Evolutionary conservation across 371 early-diverging fungal species (phyloP), one percentile per base, ranked within the genome.

Genomic region (Apophysomyces sp.): DNA sequence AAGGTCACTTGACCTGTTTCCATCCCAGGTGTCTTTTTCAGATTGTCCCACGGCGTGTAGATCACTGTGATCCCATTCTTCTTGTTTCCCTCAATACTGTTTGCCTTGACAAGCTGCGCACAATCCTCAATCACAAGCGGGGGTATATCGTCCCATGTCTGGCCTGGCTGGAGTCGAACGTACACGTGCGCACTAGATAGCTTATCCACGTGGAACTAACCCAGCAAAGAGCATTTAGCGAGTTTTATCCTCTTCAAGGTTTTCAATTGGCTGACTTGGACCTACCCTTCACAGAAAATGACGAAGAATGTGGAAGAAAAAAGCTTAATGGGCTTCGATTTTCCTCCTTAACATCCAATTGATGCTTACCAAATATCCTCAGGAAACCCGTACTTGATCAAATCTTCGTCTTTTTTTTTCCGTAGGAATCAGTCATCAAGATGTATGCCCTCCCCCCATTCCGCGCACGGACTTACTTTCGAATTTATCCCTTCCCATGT

Each of bases 401-500:
- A 80, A 21, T 97, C 96, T 60, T 97, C 97, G 80, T 97, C 92
- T 92, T 61, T 40, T 21, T 7, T 30, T 1, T 26, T 15, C n/a
- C n/a, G n/a, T n/a, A n/a, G n/a, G 49, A 7, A 29, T 36, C 27
- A 55, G 13, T 44, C 26, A 59, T 55, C 8, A 31, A 41, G 32
- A 32, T 5, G 34, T 34, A 13, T 34, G 34, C 12, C 12, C 34
- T 30, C 21, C 29, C 51, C 0, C 9, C 8, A 60, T 27, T 26
- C 24, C 39, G 41, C 2, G 52, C 37, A 28, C 26, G 15, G 34
- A 13, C 78, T 72, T 80, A 90, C 90, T 98, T 77, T 98, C 98
- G 74, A 81, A 93, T 80, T 97, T 97, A 83, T 98, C 97, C 73
- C 90, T 94, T 61, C 98, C 98, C 96, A 98, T 95, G 73, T 95